Evolutionary conservation across 352 stramenopile genomes (phyloP).

Genomic region (Pythium dissotocum): DNA sequence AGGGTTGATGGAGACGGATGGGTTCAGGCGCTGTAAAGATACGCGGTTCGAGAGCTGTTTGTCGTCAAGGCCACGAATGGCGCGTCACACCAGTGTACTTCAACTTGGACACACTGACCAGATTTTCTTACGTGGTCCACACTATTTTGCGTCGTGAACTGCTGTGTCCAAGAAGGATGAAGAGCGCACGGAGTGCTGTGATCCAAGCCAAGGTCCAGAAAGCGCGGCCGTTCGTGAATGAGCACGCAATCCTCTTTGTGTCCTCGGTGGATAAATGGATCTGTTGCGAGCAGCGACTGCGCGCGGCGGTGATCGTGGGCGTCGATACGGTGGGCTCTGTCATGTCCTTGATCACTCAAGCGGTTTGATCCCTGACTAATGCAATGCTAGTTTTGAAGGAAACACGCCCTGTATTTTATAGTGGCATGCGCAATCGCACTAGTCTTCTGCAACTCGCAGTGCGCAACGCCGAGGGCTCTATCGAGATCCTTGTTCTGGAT

Average conservation of each 20-base stretch:
- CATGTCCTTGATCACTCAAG: no score
- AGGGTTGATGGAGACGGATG: slow-evolving; percentile 2
- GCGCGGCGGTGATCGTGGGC: slow-evolving; percentile 51
- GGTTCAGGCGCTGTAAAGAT: slow-evolving; percentile 25
- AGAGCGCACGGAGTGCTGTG: slow-evolving; percentile 26
- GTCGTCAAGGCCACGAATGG: slow-evolving; percentile 16
- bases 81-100: slow-evolving; percentile 19
- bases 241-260: slow-evolving; percentile 50
- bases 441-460: slow-evolving; percentile 70
- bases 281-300: slow-evolving; percentile 49
- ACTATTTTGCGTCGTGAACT: no score
- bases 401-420: slow-evolving; percentile 56
- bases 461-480: slow-evolving; percentile 42
- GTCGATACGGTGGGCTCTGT: slow-evolving; percentile 63
- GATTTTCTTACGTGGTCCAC: no score
- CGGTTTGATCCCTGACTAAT: neutral
- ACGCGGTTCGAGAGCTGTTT: slow-evolving; percentile 4
- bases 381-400: slow-evolving; percentile 36
- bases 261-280: slow-evolving; percentile 39
- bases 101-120: slow-evolving; percentile 6
- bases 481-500: slow-evolving; percentile 76
- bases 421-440: slow-evolving; percentile 37
- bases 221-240: slow-evolving; percentile 51
- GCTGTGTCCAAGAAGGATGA: slow-evolving; percentile 9
- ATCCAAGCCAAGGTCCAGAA: slow-evolving; percentile 43